Evolutionary conservation across 257 asterid genomes (phyloP), one percentile per base, ranked within the genome.

Genomic region (Phtheirospermum japonicum): DNA sequence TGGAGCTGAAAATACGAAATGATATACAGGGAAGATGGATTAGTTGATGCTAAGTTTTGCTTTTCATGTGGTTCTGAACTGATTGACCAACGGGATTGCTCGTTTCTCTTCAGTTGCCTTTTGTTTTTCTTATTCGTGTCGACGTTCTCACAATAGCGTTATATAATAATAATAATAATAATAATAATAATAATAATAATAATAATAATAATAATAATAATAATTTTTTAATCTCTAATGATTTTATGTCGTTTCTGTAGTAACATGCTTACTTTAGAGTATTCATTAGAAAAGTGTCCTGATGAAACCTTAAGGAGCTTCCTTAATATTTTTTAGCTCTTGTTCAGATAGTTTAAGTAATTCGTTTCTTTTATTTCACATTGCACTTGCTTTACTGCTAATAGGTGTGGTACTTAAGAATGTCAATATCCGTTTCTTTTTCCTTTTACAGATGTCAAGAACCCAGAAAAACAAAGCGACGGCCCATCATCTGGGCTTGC

Each of bases 381-480:
- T 56, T 65, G 18, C 16, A 50, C 48, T 54, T 54, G 51, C 26
- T 64, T 59, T 65, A 32, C 28, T 23, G 28, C 40, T 56, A 39
- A 36, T 7, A 2, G 8, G 8, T 46, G 23, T 4, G 13, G 48
- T 51, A 32, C 11, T 61, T 66, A 16, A 60, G 37, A 14, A 32
- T 42, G 67, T 13, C 3, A 37, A 62, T 57, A 63, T 42, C 48
- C 33, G 0, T 71, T 64, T 69, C 65, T 51, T 34, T 45, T 8
- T 31, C 59, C 63, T 70, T 34, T 72, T 83, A 73, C 82, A 93
- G 99, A 93, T 93, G 99, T 94, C 96, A 40, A 89, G 76, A 75
- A 93, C 99, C 43, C 99, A 93, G 80, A 93, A 93, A 75, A 93
- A 93, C 76, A 87, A 93, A 78, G 99, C 99, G 5, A 93, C 99